Conservation (phyloP, 345 rosid genomes). For the Ricinus communis region DNA sequence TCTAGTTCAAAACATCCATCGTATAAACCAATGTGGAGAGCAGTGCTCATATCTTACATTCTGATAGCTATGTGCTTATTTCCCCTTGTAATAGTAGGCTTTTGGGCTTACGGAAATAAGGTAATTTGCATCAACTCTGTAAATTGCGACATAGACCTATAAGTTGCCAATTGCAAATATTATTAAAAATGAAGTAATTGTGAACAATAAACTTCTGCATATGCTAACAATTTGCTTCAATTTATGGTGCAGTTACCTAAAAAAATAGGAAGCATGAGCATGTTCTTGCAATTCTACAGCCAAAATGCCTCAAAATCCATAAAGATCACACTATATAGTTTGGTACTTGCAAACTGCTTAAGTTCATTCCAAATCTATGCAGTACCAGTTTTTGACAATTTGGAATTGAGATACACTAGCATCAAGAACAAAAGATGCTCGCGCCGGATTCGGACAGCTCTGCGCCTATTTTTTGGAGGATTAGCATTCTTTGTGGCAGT, state of each 20-base stretch:
- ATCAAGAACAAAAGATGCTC: constrained; percentile 30
- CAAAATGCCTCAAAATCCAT: constrained; percentile 26
- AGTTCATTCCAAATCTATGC: constrained; percentile 52
- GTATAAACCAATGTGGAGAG: constrained; percentile 50
- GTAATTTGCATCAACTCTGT: constrained; percentile 17
- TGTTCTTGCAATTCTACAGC: constrained; percentile 27
- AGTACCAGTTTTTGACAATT: constrained; percentile 56
- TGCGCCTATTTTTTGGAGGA: constrained; percentile 44
- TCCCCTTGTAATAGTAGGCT: constrained; percentile 45
- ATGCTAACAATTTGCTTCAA: not conserved
- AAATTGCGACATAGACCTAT: too few species aligned
- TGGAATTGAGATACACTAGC: constrained; percentile 32
- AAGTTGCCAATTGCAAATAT: too few species aligned
- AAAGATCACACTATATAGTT: constrained; percentile 25
- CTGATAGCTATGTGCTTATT: constrained; percentile 34
- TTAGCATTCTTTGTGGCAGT: constrained; percentile 40
- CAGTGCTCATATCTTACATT: constrained; percentile 37
- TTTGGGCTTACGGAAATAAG: constrained; percentile 56
- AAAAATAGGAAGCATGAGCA: constrained; percentile 36
- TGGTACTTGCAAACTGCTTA: constrained; percentile 34
- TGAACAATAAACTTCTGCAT: not conserved
- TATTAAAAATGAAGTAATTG: not conserved
- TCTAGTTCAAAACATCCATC: constrained; percentile 28
- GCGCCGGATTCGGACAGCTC: constrained; percentile 20
- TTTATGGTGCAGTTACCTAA: constrained; percentile 23